Evolutionary conservation across 1,139 yeast species (phyloP).

Genomic region (Saccharomyces hybrid): DNA sequence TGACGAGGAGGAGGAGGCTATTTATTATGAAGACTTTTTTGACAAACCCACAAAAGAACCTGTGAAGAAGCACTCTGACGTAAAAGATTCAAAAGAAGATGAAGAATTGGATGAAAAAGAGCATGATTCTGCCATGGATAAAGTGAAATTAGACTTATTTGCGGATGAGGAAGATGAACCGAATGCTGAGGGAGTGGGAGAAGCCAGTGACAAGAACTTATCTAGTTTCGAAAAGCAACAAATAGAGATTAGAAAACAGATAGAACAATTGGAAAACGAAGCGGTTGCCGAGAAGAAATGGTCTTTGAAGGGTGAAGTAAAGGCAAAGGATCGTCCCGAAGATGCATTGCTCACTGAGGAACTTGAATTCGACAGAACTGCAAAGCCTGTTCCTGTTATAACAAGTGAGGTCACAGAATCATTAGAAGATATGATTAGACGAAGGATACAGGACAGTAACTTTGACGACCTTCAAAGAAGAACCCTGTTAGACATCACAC

Average conservation of each 20-base stretch:
- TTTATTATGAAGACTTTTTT: slow-evolving; percentile 68
- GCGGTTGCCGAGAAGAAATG: slow-evolving; percentile 86
- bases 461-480: slow-evolving; percentile 83
- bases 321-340: slow-evolving; percentile 69
- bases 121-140: slow-evolving; percentile 48
- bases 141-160: slow-evolving; percentile 57
- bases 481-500: slow-evolving; percentile 50
- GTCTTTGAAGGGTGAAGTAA: slow-evolving; percentile 91
- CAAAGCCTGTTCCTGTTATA: slow-evolving; percentile 86
- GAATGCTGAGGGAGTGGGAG: slow-evolving; percentile 36
- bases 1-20: slow-evolving; percentile 60
- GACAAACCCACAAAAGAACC: slow-evolving; percentile 39
- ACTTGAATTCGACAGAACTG: slow-evolving; percentile 62
- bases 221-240: slow-evolving; percentile 86
- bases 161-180: slow-evolving; percentile 41
- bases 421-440: slow-evolving; percentile 78
- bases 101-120: slow-evolving; percentile 36
- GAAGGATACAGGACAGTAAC: slow-evolving; percentile 63
- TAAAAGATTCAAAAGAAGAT: slow-evolving; percentile 27
- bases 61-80: slow-evolving; percentile 11
- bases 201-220: slow-evolving; percentile 37
- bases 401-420: slow-evolving; percentile 82
- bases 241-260: slow-evolving; percentile 64
- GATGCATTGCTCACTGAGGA: slow-evolving; percentile 72
- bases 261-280: slow-evolving; percentile 71